Percentiles rank a stretch among this genome's conserved stretches.
Conservation (phyloP, 2,329 filamentous ascomycete genomes). For the Botrytis squamosa region DNA sequence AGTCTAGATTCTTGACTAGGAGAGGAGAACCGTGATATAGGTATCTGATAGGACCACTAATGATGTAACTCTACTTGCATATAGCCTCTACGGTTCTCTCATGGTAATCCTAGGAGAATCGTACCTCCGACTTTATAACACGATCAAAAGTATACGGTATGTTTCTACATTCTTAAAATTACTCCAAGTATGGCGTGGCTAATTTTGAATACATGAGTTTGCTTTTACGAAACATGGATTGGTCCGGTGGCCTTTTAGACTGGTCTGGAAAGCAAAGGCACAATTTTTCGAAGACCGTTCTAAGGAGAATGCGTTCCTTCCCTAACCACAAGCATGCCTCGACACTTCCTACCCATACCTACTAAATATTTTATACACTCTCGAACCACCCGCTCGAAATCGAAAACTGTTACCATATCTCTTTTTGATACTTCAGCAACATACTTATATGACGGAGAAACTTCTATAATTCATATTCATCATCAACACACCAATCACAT, state of each 20-base stretch:
- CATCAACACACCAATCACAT: background rate
- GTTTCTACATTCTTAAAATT: background rate
- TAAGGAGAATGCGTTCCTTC: background rate
- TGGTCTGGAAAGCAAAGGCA: background rate
- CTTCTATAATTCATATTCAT: background rate
- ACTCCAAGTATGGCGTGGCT: background rate
- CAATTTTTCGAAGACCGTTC: background rate
- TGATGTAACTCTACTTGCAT: background rate
- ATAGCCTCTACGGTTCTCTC: background rate
- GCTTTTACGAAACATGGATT: background rate
- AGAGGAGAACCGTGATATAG: background rate
- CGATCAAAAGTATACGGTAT: background rate
- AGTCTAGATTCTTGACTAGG: background rate
- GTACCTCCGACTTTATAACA: background rate
- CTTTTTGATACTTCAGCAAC: background rate
- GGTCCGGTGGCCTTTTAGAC: background rate
- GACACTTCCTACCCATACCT: background rate
- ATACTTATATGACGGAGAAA: background rate
- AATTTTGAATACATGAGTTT: background rate
- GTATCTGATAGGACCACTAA: background rate
- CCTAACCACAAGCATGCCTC: background rate
- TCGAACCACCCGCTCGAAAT: background rate
- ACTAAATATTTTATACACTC: background rate
- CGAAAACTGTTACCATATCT: background rate
- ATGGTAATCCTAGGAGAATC: background rate